A percentile compares a stretch with the other conserved stretches of the same genome.
phyloP scores from a whole-genome alignment of 495 filamentous ascomycete genomes.

The Chaetomidium leptoderma region DNA sequence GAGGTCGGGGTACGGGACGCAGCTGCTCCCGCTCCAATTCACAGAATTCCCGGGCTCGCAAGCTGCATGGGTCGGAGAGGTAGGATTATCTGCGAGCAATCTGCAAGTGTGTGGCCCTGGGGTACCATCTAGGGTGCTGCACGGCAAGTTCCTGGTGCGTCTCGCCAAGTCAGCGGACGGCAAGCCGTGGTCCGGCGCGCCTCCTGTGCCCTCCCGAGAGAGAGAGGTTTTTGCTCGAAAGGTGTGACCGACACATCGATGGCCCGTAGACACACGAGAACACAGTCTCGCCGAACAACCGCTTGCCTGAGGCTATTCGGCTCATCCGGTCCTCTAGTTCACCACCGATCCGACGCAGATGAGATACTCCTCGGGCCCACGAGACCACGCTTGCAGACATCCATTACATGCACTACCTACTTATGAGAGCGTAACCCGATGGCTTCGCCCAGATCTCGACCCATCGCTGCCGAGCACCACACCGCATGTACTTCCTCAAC shows the following conservation, averaged over 20 bases:
- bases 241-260: too few species aligned
- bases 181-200: background rate
- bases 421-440: too few species aligned
- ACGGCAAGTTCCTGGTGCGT: background rate
- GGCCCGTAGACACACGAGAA: too few species aligned
- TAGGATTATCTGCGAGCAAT: conserved; percentile 6
- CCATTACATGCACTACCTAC: too few species aligned
- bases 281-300: too few species aligned
- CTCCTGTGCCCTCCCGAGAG: background rate
- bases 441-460: conserved; percentile 8
- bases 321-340: conserved; percentile 14
- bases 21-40: conserved; percentile 10
- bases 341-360: conserved; percentile 20
- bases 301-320: conserved; percentile 19
- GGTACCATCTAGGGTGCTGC: background rate
- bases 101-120: conserved; percentile 1
- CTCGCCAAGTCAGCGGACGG: background rate
- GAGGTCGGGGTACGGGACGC: conserved; percentile 1
- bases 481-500: background rate
- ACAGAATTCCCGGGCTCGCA: conserved; percentile 16
- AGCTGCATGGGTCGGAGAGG: conserved; percentile 16
- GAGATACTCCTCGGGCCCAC: conserved; percentile 15
- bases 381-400: conserved; percentile 15
- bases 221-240: too few species aligned
- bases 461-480: background rate